These are phyloP conservation scores for Sordaria brevicollis DNA, from an alignment of 495 filamentous ascomycete genomes.

Conservation along the genomic window DNA sequence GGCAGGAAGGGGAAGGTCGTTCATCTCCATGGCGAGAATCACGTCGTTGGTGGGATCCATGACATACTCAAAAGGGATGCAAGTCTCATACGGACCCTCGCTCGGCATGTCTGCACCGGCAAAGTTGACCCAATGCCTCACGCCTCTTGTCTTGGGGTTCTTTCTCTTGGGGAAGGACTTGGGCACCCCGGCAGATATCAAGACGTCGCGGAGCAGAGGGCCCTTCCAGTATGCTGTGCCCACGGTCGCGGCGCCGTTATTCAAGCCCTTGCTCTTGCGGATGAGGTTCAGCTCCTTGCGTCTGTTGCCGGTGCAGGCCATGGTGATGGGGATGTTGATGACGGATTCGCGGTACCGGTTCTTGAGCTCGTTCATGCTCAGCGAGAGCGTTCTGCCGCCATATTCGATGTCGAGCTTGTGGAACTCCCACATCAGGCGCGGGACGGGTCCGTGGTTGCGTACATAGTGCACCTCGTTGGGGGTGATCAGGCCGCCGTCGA, in stretches of 20 bases:
- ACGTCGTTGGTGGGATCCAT: conserved; percentile 5
- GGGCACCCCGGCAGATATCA: conserved; percentile 2
- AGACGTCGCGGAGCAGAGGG: conserved; percentile 1
- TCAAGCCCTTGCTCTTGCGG: conserved; percentile 9
- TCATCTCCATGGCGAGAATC: conserved; percentile 8
- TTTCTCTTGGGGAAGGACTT: background rate
- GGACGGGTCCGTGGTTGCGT: conserved; percentile 10
- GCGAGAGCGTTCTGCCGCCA: background rate
- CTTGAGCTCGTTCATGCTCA: conserved; percentile 8
- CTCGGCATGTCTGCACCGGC: conserved; percentile 6
- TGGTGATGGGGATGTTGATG: conserved; percentile 12
- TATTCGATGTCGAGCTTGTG: conserved; percentile 7
- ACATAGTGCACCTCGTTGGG: conserved; percentile 9
- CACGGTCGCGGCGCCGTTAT: conserved; percentile 7
- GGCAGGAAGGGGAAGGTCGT: conserved; percentile 10
- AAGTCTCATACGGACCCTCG: conserved; percentile 7
- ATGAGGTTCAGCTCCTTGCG: conserved; percentile 10
- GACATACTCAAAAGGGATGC: conserved; percentile 1
- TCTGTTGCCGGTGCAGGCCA: conserved; percentile 10
- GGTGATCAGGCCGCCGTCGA: conserved; percentile 6
- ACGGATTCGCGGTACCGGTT: background rate
- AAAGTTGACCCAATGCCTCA: conserved; percentile 3
- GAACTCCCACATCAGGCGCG: conserved; percentile 10
- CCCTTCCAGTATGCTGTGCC: conserved; percentile 11
- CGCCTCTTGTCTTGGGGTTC: background rate